Evolutionary conservation across 768 basidiomycete genomes (phyloP), one percentile per base, ranked within the genome.

Genomic region (Mycena alexandri): DNA sequence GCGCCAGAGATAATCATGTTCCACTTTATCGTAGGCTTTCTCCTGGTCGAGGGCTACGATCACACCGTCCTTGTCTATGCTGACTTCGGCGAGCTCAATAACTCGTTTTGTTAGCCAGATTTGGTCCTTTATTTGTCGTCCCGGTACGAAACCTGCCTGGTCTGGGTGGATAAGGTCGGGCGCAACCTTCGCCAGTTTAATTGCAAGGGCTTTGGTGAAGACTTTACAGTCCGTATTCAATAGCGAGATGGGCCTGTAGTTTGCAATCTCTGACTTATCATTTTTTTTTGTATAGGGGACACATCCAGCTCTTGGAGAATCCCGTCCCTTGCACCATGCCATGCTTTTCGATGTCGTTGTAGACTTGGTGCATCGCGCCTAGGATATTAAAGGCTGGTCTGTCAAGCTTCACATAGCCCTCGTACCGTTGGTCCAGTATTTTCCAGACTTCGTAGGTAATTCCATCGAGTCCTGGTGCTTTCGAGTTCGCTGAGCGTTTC

Each of bases 221-320:
- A 53, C 12, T 53, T 53, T 53, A 33, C 34, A 53, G 52, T 53
- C 52, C 4, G 52, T 53, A n/a, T 53, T 53, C 10, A 53, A 19
- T 36, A 53, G 34, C 5, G 52, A 53, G 13, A 53, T 53, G 16
- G 52, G 52, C 16, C 52, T 25, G 34, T 53, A 53, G 17, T 53
- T 53, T 7, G 52, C 52, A 19, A 53, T 53, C 9, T 53, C 34
- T 13, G 52, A 25, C 16, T 29, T 50, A 17, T n/a, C n/a, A n/a
- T n/a, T n/a, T n/a, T n/a, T n/a, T n/a, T n/a, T n/a, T n/a, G n/a
- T n/a, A n/a, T n/a, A n/a, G n/a, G n/a, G n/a, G n/a, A n/a, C n/a
- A n/a, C n/a, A n/a, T n/a, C n/a, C n/a, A n/a, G n/a, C n/a, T n/a
- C n/a, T 47, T 47, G 14, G 46, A 47, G 19, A 47, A 47, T 22